phyloP scores from a whole-genome alignment of 306 rosid species.

The Fagus sylvatica region DNA sequence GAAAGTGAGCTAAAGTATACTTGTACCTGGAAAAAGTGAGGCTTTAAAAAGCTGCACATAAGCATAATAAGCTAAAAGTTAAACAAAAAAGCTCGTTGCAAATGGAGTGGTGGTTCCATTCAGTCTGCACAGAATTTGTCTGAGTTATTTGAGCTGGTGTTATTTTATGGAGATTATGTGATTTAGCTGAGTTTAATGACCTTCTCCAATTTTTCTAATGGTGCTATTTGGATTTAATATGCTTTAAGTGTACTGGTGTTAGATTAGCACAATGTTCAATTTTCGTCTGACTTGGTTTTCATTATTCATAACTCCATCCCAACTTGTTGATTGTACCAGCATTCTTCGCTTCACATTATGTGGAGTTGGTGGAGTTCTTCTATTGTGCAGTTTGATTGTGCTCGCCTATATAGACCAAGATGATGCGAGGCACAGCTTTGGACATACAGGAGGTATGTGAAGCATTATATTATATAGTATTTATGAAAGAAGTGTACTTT shows the following conservation, averaged over 20 bases:
- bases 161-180: neutral
- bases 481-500: neutral
- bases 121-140: neutral
- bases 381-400: constrained; percentile 45
- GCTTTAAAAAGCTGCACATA: no score
- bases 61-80: no score
- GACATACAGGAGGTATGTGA: constrained; percentile 66
- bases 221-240: neutral
- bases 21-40: no score
- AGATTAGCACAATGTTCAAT: constrained; percentile 9
- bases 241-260: neutral
- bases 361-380: constrained; percentile 52
- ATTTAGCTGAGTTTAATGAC: neutral
- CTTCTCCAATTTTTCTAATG: neutral
- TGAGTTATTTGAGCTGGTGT: neutral
- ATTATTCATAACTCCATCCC: neutral
- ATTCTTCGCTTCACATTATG: constrained; percentile 43
- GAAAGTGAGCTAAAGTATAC: no score
- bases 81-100: no score
- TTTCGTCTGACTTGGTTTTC: constrained; percentile 5
- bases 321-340: constrained; percentile 39
- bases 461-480: neutral
- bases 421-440: constrained; percentile 61
- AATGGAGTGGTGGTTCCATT: neutral
- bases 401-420: constrained; percentile 58